Evolutionary conservation across 225 moss, liverwort and hornwort species (phyloP).

Genomic region (Pleurozium schreberi): DNA sequence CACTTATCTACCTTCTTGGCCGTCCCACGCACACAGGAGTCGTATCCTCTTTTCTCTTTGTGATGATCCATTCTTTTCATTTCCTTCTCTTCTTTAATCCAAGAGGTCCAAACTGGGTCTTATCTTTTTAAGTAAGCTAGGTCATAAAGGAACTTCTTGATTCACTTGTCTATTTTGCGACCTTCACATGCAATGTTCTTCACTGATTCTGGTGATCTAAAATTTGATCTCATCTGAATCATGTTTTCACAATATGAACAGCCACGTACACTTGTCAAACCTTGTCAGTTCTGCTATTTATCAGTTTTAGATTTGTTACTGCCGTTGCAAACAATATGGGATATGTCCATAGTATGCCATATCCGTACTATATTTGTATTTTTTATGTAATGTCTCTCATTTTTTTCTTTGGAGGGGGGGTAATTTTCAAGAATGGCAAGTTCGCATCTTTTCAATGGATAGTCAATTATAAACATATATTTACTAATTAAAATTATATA

Average conservation of each 20-base stretch:
- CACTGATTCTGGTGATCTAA: background rate
- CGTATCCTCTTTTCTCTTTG: slow-evolving; percentile 25
- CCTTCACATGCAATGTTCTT: background rate
- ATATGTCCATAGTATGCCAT: too few relatives aligned
- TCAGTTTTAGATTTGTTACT: too few relatives aligned
- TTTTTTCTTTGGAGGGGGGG: too few relatives aligned
- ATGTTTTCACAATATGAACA: background rate
- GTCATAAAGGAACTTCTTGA: background rate
- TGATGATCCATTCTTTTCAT: background rate
- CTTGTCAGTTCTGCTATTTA: background rate
- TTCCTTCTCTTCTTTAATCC: background rate
- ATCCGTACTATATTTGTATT: too few relatives aligned
- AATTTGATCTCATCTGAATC: background rate
- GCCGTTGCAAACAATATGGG: too few relatives aligned
- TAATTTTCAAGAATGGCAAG: too few relatives aligned
- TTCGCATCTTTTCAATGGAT: too few relatives aligned
- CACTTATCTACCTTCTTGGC: slow-evolving; percentile 78
- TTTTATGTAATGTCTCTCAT: too few relatives aligned
- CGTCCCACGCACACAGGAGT: slow-evolving; percentile 39
- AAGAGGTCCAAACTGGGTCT: background rate
- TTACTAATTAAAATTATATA: too few relatives aligned
- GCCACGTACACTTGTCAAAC: background rate
- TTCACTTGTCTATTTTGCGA: background rate
- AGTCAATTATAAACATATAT: too few relatives aligned
- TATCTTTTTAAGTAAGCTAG: background rate